phyloP scores from a whole-genome alignment of 345 rosid genomes.

The Eutrema yunnanense region DNA sequence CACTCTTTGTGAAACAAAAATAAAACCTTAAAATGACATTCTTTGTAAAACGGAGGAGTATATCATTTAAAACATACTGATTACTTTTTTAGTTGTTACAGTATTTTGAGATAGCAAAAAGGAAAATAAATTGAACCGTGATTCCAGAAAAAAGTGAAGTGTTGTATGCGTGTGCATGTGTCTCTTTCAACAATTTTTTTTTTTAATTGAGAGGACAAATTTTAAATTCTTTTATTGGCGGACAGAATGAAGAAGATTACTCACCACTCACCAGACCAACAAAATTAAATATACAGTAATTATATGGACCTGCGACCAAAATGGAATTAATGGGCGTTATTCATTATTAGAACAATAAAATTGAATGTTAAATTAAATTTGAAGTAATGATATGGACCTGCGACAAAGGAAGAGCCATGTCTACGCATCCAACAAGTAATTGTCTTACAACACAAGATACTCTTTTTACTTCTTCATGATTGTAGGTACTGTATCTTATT shows the following conservation, averaged over 20 bases:
- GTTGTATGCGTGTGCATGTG: background rate
- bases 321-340: conserved; percentile 9
- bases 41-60: too few relatives aligned
- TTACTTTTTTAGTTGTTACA: background rate
- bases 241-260: conserved; percentile 6
- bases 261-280: background rate
- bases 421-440: conserved; percentile 9
- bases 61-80: too few relatives aligned
- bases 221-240: background rate
- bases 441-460: conserved; percentile 23
- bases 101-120: background rate
- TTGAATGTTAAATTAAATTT: conserved; percentile 22
- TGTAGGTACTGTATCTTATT: background rate
- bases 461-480: conserved; percentile 11
- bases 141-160: too few relatives aligned
- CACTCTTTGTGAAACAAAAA: too few relatives aligned
- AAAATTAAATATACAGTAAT: conserved; percentile 7
- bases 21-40: too few relatives aligned
- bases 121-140: background rate
- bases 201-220: background rate
- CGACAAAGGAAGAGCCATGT: conserved; percentile 15
- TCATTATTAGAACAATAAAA: conserved; percentile 16
- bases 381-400: conserved; percentile 21
- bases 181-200: conserved; percentile 6
- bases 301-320: conserved; percentile 10